These are phyloP conservation scores for Epichloe baconii DNA, from an alignment of 2,329 filamentous ascomycete genomes.

Conservation along the genomic window DNA sequence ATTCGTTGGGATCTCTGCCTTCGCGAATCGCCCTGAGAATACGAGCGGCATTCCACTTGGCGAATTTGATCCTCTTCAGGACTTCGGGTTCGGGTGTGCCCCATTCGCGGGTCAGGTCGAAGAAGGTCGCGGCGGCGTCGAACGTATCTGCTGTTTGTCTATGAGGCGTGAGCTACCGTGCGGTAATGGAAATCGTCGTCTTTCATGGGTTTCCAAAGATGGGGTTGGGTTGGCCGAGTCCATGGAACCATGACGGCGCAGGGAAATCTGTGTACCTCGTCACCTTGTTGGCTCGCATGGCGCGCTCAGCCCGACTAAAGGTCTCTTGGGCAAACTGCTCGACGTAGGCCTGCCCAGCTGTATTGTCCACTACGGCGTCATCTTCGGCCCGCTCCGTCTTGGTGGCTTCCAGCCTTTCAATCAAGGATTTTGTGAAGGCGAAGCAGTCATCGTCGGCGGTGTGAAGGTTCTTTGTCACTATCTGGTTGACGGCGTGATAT, in stretches of 20 bases:
- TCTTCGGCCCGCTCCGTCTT: slow-evolving; percentile 55
- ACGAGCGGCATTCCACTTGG: slow-evolving; percentile 86
- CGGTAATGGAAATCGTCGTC: too few relatives aligned
- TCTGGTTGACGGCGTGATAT: slow-evolving; percentile 87
- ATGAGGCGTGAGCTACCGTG: neutral
- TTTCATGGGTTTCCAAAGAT: too few relatives aligned
- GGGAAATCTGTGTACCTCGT: slow-evolving; percentile 43
- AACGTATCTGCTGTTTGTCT: slow-evolving; percentile 92
- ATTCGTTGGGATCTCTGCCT: slow-evolving; percentile 81
- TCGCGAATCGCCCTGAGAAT: slow-evolving; percentile 87
- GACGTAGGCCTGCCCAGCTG: slow-evolving; percentile 78
- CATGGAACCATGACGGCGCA: too few relatives aligned
- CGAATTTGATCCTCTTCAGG: slow-evolving; percentile 81
- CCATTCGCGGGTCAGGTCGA: slow-evolving; percentile 82
- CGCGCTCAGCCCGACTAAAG: slow-evolving; percentile 70
- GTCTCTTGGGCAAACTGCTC: slow-evolving; percentile 89
- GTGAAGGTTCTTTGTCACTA: slow-evolving; percentile 71
- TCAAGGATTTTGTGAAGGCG: slow-evolving; percentile 66
- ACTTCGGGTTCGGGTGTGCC: slow-evolving; percentile 63
- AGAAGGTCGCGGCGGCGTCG: slow-evolving; percentile 81
- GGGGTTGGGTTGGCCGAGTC: too few relatives aligned
- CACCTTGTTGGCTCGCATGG: slow-evolving; percentile 70
- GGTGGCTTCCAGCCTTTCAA: slow-evolving; percentile 71
- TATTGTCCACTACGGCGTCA: slow-evolving; percentile 74
- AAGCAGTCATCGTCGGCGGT: slow-evolving; percentile 64